A percentile compares a stretch with the other conserved stretches of the same genome.
phyloP scores from a whole-genome alignment of 495 filamentous ascomycete genomes.

The Aspergillus carlsbadensis region DNA sequence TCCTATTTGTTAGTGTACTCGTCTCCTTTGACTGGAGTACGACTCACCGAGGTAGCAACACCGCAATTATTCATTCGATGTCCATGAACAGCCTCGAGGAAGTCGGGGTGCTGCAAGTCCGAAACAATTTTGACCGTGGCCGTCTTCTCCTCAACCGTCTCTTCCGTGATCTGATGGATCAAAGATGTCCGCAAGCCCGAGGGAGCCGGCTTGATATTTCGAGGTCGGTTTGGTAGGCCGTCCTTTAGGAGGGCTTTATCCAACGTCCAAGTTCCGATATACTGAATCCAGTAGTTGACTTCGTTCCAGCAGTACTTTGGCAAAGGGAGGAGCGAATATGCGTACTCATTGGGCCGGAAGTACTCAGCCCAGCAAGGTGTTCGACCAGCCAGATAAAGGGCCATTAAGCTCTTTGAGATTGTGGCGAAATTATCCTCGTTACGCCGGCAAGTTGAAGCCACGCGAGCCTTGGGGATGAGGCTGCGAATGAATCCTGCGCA shows the following conservation, averaged over 20 bases:
- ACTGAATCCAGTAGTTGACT: constrained; percentile 46
- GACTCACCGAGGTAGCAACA: constrained; percentile 5
- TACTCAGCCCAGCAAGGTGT: constrained; percentile 67
- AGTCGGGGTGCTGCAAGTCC: constrained; percentile 3
- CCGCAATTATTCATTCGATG: constrained; percentile 8
- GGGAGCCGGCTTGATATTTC: constrained; percentile 3
- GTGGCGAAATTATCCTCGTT: constrained; percentile 53
- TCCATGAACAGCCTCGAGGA: constrained; percentile 6
- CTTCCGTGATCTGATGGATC: constrained; percentile 28
- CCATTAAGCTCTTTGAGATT: constrained; percentile 49
- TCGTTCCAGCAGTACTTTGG: constrained; percentile 57
- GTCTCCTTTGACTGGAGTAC: background rate
- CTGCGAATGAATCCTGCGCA: constrained; percentile 25
- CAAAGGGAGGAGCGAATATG: constrained; percentile 53
- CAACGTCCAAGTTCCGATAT: constrained; percentile 34
- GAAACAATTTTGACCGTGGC: constrained; percentile 1
- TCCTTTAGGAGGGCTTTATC: constrained; percentile 24
- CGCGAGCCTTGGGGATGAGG: constrained; percentile 22
- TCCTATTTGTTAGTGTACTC: no score
- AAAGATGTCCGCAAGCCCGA: constrained; percentile 10
- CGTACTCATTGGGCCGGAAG: constrained; percentile 55
- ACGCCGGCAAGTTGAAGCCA: constrained; percentile 45
- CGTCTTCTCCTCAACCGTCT: background rate
- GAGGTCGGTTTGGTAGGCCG: background rate
- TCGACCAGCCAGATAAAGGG: constrained; percentile 58